These are phyloP conservation scores for Dispira simplex DNA, from an alignment of 192 early-diverging fungal genomes.

Conservation along the genomic window DNA sequence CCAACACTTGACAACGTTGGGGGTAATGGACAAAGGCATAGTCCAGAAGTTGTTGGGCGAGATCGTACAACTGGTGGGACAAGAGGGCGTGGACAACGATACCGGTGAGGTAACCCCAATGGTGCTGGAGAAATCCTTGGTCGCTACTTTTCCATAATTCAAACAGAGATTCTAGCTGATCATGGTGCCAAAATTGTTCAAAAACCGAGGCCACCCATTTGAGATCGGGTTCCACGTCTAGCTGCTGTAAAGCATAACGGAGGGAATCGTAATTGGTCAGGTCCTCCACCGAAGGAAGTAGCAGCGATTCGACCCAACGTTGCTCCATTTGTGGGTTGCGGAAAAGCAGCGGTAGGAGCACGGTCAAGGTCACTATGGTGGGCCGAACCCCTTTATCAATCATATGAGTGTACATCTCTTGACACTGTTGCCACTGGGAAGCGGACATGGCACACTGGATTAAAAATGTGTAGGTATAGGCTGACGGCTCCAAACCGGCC, in stretches of 20 bases:
- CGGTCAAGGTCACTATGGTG: not conserved
- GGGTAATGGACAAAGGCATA: not conserved
- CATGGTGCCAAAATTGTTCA: not conserved
- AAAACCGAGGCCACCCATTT: not conserved
- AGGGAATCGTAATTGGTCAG: not conserved
- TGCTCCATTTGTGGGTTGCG: not conserved
- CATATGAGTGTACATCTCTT: not conserved
- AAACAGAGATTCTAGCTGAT: not conserved
- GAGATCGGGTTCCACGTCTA: not conserved
- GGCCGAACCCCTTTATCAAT: not conserved
- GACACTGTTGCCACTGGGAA: not conserved
- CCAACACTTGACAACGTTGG: not conserved
- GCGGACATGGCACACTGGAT: not conserved
- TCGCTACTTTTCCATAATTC: not conserved
- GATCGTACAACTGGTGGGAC: not conserved
- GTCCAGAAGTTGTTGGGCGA: not conserved
- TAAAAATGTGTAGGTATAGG: slow-evolving; percentile 1
- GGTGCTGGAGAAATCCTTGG: not conserved
- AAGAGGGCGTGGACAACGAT: not conserved
- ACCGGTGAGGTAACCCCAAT: not conserved
- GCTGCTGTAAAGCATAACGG: not conserved
- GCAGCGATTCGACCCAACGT: not conserved
- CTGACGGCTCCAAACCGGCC: not conserved
- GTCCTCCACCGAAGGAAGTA: not conserved
- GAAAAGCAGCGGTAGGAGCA: slow-evolving; percentile 6